Percentiles rank a stretch among this genome's conserved stretches.
phyloP scores from a whole-genome alignment of 345 rosid species.

The Linum tenue region DNA sequence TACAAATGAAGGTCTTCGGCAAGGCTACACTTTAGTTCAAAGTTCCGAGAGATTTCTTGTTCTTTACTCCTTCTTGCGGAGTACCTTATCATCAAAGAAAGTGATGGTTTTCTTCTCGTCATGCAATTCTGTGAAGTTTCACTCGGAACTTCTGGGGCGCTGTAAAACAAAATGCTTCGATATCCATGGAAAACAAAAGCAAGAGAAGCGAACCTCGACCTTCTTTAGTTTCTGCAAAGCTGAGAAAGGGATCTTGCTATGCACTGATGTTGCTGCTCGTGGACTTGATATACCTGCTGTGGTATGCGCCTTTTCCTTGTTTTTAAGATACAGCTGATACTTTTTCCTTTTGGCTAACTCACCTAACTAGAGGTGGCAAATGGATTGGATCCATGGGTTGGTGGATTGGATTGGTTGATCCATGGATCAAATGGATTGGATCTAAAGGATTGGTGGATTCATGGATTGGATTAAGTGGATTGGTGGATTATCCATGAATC shows the following conservation, averaged over 20 bases:
- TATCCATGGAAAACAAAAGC: slow-evolving; percentile 93
- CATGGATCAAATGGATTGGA: no score
- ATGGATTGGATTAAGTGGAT: no score
- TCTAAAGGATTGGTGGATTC: no score
- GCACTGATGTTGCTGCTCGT: slow-evolving; percentile 99
- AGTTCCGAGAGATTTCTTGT: slow-evolving; percentile 76
- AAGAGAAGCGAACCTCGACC: slow-evolving; percentile 80
- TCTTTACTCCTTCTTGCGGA: slow-evolving; percentile 80
- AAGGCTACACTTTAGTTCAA: slow-evolving; percentile 86
- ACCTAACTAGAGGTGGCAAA: no score
- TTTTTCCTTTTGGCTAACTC: no score
- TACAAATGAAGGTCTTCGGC: slow-evolving; percentile 90
- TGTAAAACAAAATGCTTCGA: slow-evolving; percentile 64
- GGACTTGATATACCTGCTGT: slow-evolving; percentile 97
- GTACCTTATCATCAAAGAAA: slow-evolving; percentile 65
- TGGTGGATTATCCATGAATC: no score
- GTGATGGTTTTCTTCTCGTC: slow-evolving; percentile 98
- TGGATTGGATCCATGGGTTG: no score
- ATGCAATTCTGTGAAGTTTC: slow-evolving; percentile 85
- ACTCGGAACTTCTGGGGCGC: slow-evolving; percentile 72
- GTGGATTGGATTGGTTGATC: no score
- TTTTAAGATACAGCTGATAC: neutral
- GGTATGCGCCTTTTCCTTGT: slow-evolving; percentile 33
- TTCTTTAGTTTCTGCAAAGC: slow-evolving; percentile 90
- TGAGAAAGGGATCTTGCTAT: slow-evolving; percentile 84